Evolutionary conservation across 2,329 filamentous ascomycete genomes (phyloP), one percentile per base, ranked within the genome.

Genomic region (Alternaria consortialis): DNA sequence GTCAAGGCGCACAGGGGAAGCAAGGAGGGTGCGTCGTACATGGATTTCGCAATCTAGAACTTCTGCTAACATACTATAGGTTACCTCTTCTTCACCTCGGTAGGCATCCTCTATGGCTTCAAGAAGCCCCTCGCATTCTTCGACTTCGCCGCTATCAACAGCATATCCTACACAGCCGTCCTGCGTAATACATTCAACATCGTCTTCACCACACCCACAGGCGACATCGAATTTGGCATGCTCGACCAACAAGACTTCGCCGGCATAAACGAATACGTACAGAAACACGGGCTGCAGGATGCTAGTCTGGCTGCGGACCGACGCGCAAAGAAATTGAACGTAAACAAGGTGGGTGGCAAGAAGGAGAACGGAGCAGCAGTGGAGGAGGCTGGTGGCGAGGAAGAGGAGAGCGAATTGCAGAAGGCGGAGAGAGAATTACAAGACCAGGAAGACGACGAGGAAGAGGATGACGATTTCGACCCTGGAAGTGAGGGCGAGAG

Each of bases 171-270:
- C 77, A 89, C 87, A 4, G 86, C 85, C 40, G 85, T 90, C 17
- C 80, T 90, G 7, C 87, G 88, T 67, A 84, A 87, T 34, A 90
- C 88, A 0, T 90, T 90, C 80, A 90, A 90, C 68, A 82, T 90
- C 34, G 87, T 87, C 67, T 83, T 90, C 57, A 80, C 80, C 42
- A 81, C 81, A 4, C 81, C 82, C 31, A 76, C 77, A 2, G 82
- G 86, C 68, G 87, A 90, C 64, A 80, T 87, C 17, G 88, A 90
- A 66, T 88, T 90, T 66, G 84, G 84, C 42, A 90, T 90, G 87
- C 79, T 90, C 42, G 88, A 90, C 64, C 87, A 90, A 69, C 85
- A 83, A 8, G 85, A 90, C 69, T 89, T 85, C 66, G 80, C 82
- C 0, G 87, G 86, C 15, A 89, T 90, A 48, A 87, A 89, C 64